phyloP scores from a whole-genome alignment of 148 eudicot genomes.

The Vaccinium darrowii region DNA sequence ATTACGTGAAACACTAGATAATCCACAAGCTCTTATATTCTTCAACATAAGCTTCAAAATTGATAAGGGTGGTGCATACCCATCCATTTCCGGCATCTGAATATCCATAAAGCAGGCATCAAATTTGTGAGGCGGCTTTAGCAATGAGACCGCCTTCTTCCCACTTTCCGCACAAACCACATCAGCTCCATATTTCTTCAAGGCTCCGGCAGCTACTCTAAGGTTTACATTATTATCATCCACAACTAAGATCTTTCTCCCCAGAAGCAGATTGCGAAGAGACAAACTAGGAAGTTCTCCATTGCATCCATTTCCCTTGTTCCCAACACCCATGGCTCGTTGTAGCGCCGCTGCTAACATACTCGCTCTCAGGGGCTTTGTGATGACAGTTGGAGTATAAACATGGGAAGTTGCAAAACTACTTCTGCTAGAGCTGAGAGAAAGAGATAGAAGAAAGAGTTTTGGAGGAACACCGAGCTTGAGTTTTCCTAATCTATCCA shows the following conservation, averaged over 20 bases:
- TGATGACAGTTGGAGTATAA: slow-evolving; percentile 52
- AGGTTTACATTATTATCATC: slow-evolving; percentile 88
- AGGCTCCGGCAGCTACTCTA: slow-evolving; percentile 83
- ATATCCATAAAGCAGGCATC: slow-evolving; percentile 99
- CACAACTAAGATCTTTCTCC: slow-evolving; percentile 81
- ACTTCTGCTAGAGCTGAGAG: slow-evolving; percentile 29
- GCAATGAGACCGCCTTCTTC: slow-evolving; percentile 56
- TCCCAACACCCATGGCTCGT: slow-evolving; percentile 74
- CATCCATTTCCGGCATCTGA: slow-evolving; percentile 99
- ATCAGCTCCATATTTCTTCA: slow-evolving; percentile 93
- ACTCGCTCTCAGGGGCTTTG: slow-evolving; percentile 82
- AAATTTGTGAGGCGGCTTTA: slow-evolving; percentile 71
- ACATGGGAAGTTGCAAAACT: slow-evolving; percentile 25
- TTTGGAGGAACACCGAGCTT: slow-evolving; percentile 42
- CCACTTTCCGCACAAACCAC: slow-evolving; percentile 86
- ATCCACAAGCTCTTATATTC: not conserved
- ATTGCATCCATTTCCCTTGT: slow-evolving; percentile 45
- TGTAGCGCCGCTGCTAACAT: slow-evolving; percentile 86
- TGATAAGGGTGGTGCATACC: slow-evolving; percentile 44
- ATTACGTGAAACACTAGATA: not conserved
- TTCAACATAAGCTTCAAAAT: slow-evolving; percentile 1
- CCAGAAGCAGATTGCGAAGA: slow-evolving; percentile 60
- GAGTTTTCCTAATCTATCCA: slow-evolving; percentile 31
- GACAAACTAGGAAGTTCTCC: slow-evolving; percentile 48
- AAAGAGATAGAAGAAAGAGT: slow-evolving; percentile 58